Evolutionary conservation across 768 basidiomycete genomes (phyloP), one percentile per base, ranked within the genome.

Genomic region (Podaxis sp.): DNA sequence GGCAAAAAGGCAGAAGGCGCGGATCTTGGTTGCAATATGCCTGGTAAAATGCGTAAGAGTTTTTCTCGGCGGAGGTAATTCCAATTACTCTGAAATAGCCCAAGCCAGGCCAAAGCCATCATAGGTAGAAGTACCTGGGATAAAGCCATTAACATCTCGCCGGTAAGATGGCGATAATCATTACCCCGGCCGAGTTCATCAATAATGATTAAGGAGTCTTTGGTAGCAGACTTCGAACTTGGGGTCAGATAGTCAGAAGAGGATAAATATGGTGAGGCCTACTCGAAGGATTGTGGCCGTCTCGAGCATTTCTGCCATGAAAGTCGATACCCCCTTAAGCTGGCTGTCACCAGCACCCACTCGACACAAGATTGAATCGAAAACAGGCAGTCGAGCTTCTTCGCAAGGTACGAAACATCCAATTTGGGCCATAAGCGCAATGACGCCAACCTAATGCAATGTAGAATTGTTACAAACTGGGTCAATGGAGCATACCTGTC

Each of bases 291-390:
- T 99, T 0, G 92, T 93, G 0, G 97, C 96, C 0, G 96, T 99
- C 74, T 99, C 97, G 30, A 99, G 82, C 97, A 99, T 99, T 75
- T 99, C 97, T 1, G 95, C 96, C 96, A 99, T 99, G 74, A 99
- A 99, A 0, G 96, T 99, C 26, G 95, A 96, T 0, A 99, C 94
- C 11, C 97, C 97, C 74, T 97, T 99, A 51, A 99, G 77, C 72
- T 99, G 96, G 73, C 93, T 96, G 73, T 99, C 97, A 0, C 97
- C 97, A 0, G 97, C 97, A 8, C 97, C 97, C 1, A 99, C 96
- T 65, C 97, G 84, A 62, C 96, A 97, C 11, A 99, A 76, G 49
- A 99, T 88, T 2, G 95, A 97, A 74, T 99, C 97, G 64, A 99
- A 99, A 57, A 99, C 87, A 0, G 97, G 97, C 1, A 99, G 67